These are phyloP conservation scores for Colletotrichum sp. DNA, from an alignment of 2,329 filamentous ascomycete genomes.

Conservation along the genomic window DNA sequence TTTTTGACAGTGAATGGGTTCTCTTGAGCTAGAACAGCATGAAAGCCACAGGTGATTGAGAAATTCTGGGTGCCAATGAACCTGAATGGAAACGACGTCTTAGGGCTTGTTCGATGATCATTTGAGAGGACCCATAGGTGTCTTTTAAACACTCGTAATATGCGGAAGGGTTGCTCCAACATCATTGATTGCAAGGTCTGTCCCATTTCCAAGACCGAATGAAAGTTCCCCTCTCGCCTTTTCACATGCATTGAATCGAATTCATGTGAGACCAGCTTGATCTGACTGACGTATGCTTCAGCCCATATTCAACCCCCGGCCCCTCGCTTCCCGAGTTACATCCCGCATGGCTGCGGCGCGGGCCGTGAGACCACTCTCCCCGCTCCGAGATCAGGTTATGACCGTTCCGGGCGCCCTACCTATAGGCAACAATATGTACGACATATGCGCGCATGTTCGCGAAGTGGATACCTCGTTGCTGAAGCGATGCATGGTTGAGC, in stretches of 20 bases:
- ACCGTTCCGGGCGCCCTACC: too few relatives aligned
- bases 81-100: neutral
- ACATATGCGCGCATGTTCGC: neutral
- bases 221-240: too few relatives aligned
- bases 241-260: neutral
- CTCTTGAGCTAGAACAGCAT: too few relatives aligned
- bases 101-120: neutral
- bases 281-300: neutral
- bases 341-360: neutral
- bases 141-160: neutral
- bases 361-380: neutral
- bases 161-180: neutral
- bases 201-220: neutral
- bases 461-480: neutral
- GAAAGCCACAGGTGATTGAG: accelerated
- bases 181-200: neutral
- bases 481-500: neutral
- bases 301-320: too few relatives aligned
- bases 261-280: neutral
- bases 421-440: neutral
- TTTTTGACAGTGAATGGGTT: neutral
- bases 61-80: neutral
- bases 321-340: neutral
- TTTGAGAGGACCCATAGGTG: neutral
- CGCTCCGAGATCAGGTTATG: neutral